phyloP scores from a whole-genome alignment of 2,329 filamentous ascomycete species.

The Xylaria sp. region DNA sequence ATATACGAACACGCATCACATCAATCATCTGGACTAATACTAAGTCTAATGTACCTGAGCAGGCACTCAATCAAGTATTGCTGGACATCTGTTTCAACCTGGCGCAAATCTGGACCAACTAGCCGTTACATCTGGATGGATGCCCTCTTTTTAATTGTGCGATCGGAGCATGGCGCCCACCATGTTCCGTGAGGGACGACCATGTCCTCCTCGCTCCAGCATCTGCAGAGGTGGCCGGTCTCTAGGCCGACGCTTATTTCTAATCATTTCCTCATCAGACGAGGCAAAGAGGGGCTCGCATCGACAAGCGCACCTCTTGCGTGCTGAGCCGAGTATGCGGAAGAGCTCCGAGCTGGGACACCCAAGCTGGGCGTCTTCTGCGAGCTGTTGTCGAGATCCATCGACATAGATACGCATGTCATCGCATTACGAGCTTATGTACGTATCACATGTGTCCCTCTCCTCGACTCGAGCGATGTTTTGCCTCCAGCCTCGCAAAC shows the following conservation, averaged over 20 bases:
- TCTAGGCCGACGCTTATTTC: slow-evolving; percentile 18
- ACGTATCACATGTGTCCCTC: slow-evolving; percentile 16
- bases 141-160: slow-evolving; percentile 22
- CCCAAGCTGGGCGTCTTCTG: slow-evolving; percentile 23
- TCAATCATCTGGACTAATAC: not conserved
- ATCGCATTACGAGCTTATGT: slow-evolving; percentile 28
- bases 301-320: slow-evolving; percentile 27
- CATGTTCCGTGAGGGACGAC: slow-evolving; percentile 6
- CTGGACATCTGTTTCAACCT: slow-evolving; percentile 9
- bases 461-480: slow-evolving; percentile 5
- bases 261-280: slow-evolving; percentile 11
- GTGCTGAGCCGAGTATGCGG: slow-evolving; percentile 23
- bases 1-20: not conserved
- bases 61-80: not conserved
- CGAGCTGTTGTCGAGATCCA: slow-evolving; percentile 27
- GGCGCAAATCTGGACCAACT: slow-evolving; percentile 9
- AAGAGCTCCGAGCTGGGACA: slow-evolving; percentile 25
- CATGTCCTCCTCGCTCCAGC: not conserved
- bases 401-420: slow-evolving; percentile 23
- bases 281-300: slow-evolving; percentile 20
- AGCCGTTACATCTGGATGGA: slow-evolving; percentile 18
- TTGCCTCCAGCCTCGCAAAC: slow-evolving; percentile 18
- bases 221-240: slow-evolving; percentile 12
- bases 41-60: not conserved
- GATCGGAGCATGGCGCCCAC: slow-evolving; percentile 32